Base-by-base conservation (phyloP, 73 alveolate genomes). In the Paramecium sexaurelia region DNA sequence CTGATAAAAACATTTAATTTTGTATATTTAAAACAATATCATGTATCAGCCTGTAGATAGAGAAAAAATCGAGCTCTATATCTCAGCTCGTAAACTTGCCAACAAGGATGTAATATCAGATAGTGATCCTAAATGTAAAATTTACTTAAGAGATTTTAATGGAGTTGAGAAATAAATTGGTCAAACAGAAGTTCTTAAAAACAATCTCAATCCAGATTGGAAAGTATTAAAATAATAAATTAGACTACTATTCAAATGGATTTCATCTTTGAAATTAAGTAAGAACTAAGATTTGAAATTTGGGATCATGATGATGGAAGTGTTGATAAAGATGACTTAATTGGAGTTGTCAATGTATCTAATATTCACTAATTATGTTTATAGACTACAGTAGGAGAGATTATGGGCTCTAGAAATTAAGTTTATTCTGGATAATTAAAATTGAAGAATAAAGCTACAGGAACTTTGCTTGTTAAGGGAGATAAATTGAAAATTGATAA, bases 241-340 rank as follows among this genome's bases (percentile, higher is more conserved):
- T 71, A 73, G 45, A 95, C 87, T 20, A 33, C 92, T 7, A 67
- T 95, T 55, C 85, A 84, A 61, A 75, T 96, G 37, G 97, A 96
- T 86, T 97, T 82, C 90, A 95, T 82, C 82, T 97, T 97, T 87
- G 99, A 97, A 93, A 92, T 86, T 32, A 95, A 96, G 69, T 96
- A 97, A 92, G 43, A 35, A 19, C 17, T 96, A 1, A 91, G 36
- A 32, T 85, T 95, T 91, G 96, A 87, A 67, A 95, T 95, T 26
- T 85, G 78, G 71, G 98, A 95, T 71, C 95, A 93, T 85, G 95
- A 83, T 43, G 96, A 84, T 5, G 92, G 86, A 45, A 40, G n/a
- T 15, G 11, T 71, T 27, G 92, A 91, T n/a, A 68, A 55, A 24
- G 85, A 91, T 32, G 98, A 96, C 19, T 67, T 68, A 61, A 89